These are phyloP conservation scores for Coniochaeta hoffmannii DNA, from an alignment of 2,329 filamentous ascomycete species.

Conservation along the genomic window DNA sequence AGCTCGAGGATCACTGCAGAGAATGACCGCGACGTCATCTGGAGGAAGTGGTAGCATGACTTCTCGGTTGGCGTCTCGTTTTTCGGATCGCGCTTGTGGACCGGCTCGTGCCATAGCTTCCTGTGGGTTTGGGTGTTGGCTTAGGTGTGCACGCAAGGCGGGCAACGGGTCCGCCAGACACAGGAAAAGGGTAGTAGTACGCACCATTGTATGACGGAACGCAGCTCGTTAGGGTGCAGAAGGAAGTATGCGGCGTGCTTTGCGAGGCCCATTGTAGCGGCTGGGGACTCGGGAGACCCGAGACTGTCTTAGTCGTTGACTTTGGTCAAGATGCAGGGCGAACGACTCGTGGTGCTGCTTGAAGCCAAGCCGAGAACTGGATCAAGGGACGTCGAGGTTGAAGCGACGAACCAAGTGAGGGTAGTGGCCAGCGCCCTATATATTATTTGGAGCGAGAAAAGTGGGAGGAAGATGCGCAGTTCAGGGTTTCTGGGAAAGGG, in stretches of 20 bases:
- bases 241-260: slow-evolving; percentile 59
- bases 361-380: neutral
- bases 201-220: slow-evolving; percentile 84
- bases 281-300: neutral
- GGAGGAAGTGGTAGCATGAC: slow-evolving; percentile 80
- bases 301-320: neutral
- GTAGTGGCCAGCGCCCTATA: neutral
- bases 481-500: neutral
- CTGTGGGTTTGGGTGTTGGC: slow-evolving; percentile 34
- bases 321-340: neutral
- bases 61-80: slow-evolving; percentile 69
- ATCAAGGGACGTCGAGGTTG: neutral
- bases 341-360: neutral
- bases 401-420: neutral
- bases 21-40: slow-evolving; percentile 89
- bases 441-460: no score
- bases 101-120: slow-evolving; percentile 95
- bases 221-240: slow-evolving; percentile 69
- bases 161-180: slow-evolving; percentile 2
- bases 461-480: neutral
- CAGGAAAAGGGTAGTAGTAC: neutral
- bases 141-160: slow-evolving; percentile 11
- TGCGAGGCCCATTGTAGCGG: slow-evolving; percentile 44
- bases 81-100: slow-evolving; percentile 70
- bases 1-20: slow-evolving; percentile 89